Percentiles rank a stretch among this genome's conserved stretches.
Conservation (phyloP, 345 rosid species). For the Populus pruinosa region DNA sequence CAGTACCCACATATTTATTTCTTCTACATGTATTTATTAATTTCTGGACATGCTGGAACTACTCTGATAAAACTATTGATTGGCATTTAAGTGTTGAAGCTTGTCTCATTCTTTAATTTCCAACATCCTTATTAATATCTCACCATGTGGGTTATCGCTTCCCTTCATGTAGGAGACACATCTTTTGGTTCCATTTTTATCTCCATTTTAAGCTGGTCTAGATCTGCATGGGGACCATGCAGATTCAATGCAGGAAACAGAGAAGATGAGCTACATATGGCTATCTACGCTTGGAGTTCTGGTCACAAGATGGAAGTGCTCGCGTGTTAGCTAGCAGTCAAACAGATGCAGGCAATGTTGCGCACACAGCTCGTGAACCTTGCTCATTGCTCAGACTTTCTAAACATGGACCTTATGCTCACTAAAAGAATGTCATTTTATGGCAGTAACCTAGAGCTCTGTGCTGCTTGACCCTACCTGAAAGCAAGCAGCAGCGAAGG, state of each 20-base stretch:
- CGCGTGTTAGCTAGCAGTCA: background rate
- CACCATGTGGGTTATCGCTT: background rate
- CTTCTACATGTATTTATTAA: background rate
- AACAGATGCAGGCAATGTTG: background rate
- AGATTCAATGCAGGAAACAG: background rate
- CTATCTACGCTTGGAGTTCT: no score
- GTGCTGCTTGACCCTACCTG: background rate
- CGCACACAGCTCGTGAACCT: background rate
- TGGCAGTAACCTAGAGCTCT: background rate
- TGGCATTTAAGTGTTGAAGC: background rate
- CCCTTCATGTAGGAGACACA: background rate
- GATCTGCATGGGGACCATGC: no score
- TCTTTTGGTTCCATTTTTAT: background rate
- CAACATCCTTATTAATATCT: background rate
- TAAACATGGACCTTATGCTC: background rate
- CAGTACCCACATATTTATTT: no score
- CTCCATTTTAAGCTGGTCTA: no score
- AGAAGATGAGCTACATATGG: background rate
- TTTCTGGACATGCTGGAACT: background rate
- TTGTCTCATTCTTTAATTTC: background rate
- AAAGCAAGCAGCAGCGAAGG: background rate
- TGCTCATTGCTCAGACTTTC: background rate
- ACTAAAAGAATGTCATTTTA: background rate
- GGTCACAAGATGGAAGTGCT: background rate
- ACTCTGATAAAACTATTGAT: background rate